A percentile compares a stretch with the other conserved stretches of the same genome.
Conservation (phyloP, 2,329 filamentous ascomycete species). For the Didymella segeticola region DNA sequence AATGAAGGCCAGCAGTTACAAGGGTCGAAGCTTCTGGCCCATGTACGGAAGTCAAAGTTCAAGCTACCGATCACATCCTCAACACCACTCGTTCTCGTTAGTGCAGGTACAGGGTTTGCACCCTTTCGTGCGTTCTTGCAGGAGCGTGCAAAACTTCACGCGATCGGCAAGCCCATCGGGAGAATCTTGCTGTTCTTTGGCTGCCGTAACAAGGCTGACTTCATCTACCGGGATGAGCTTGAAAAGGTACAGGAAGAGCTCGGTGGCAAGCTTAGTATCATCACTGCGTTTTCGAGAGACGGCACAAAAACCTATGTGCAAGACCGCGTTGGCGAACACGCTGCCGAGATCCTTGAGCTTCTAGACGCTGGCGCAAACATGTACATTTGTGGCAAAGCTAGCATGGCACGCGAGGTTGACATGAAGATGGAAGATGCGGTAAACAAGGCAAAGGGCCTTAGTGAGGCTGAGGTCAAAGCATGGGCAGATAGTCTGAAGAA, state of each 20-base stretch:
- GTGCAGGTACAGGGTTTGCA: slow-evolving; percentile 45
- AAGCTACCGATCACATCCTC: slow-evolving; percentile 53
- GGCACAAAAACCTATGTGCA: slow-evolving; percentile 48
- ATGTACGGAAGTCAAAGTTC: slow-evolving; percentile 55
- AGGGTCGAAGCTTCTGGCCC: slow-evolving; percentile 45
- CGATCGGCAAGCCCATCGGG: slow-evolving; percentile 40
- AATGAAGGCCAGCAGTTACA: slow-evolving; percentile 20
- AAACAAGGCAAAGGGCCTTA: slow-evolving; percentile 46
- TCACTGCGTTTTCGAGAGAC: slow-evolving; percentile 36
- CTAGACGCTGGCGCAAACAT: slow-evolving; percentile 50
- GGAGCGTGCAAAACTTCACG: slow-evolving; percentile 43
- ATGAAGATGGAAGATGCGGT: slow-evolving; percentile 50
- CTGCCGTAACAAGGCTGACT: slow-evolving; percentile 40
- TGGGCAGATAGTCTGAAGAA: slow-evolving; percentile 59
- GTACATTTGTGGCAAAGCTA: slow-evolving; percentile 50
- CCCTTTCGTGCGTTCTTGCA: slow-evolving; percentile 45
- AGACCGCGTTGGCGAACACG: slow-evolving; percentile 44
- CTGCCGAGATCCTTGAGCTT: slow-evolving; percentile 41
- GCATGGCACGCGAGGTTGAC: slow-evolving; percentile 54
- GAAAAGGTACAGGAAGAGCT: slow-evolving; percentile 27
- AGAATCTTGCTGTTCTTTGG: slow-evolving; percentile 45
- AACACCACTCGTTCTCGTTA: slow-evolving; percentile 57
- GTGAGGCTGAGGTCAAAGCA: slow-evolving; percentile 50
- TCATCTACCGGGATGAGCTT: slow-evolving; percentile 41
- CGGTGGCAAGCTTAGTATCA: slow-evolving; percentile 31